Base-by-base conservation (phyloP, 2,329 filamentous ascomycete species). In the Pseudogymnoascus sp. region DNA sequence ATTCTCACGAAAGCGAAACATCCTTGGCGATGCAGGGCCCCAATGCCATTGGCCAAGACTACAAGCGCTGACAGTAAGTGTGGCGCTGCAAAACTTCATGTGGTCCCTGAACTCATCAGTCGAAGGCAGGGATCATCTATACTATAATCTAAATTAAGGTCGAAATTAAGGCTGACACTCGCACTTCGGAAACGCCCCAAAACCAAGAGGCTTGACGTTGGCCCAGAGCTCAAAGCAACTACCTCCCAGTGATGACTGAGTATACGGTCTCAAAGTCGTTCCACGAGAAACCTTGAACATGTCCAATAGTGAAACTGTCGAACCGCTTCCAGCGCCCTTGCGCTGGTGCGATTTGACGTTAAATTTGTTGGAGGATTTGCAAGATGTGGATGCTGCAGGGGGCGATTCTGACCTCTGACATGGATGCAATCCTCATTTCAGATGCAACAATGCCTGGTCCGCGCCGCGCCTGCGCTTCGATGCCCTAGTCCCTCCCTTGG, bases 381-480 rank as follows among this genome's bases (percentile, higher is more conserved):
- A 56, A 31, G 26, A 50, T 53, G 26, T 53, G 26, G 46, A 53
- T 33, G 26, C n/a, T 33, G 24, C n/a, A 56, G 50, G 28, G 50
- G 26, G 33, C n/a, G n/a, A 33, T 3, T 19, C 8, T 19, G 50
- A 56, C 50, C 33, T 19, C 8, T 19, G 50, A 56, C 50, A 56
- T 56, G 50, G 50, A 33, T 56, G 50, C 28, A 56, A 56, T 56
- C 50, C 50, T 56, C 46, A 28, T 53, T 28, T 28, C 24, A 31
- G 46, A 16, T 19, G 46, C 14, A 31, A 31, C 26, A 12, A 31
- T 53, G 50, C n/a, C 31, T 53, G 46, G 46, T 53, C 26, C 8
- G 8, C 24, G 8, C 24, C n/a, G n/a, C n/a, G 14, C 10, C 24
- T 14, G 26, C 24, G n/a, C 40, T 43, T 53, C 46, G 7, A 53